Evolutionary conservation across 768 basidiomycete genomes (phyloP), one percentile per base, ranked within the genome.

Genomic region (Xerocomellus dryophilus): DNA sequence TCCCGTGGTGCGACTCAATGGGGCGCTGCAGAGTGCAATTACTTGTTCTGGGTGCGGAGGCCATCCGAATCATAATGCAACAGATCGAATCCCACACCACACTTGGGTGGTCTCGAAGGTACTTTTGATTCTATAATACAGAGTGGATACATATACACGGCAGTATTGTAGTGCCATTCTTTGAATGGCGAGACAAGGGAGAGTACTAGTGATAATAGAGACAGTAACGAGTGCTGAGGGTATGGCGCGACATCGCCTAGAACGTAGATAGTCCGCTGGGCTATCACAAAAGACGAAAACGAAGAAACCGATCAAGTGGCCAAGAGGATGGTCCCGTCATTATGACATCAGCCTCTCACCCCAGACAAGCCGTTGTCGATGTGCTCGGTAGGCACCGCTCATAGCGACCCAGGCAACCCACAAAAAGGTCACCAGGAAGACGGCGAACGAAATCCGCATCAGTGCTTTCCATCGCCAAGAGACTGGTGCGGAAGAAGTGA

Each of bases 41-140:
- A 93, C 69, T 57, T 93, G 59, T 91, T 93, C 70, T 93, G 92
- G 90, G 86, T 85, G n/a, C 77, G 90, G 23, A 88, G 84, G 59
- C 88, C 91, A 14, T 46, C 3, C 14, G 57, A 66, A 27, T 32
- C 42, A 5, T 66, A 43, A 52, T 3, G 7, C 20, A 51, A 21
- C 11, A 20, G 5, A 23, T 43, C 47, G 9, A 51, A 21, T 12
- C 2, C 15, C 21, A 53, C 8, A 31, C 2, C 6, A 14, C 29
- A 23, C n/a, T 20, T 5, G 12, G 8, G 21, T 18, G 10, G 27
- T 27, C 7, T 35, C 17, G 32, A 23, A 8, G 27, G 11, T n/a
- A 35, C 15, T 25, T 39, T 50, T 32, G n/a, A 7, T 50, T 47
- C 43, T 50, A 66, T 36, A 36, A 51, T 68, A 66, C 58, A 66